Base-by-base conservation (phyloP, 208 protist species). In the Crithidia bombi region DNA sequence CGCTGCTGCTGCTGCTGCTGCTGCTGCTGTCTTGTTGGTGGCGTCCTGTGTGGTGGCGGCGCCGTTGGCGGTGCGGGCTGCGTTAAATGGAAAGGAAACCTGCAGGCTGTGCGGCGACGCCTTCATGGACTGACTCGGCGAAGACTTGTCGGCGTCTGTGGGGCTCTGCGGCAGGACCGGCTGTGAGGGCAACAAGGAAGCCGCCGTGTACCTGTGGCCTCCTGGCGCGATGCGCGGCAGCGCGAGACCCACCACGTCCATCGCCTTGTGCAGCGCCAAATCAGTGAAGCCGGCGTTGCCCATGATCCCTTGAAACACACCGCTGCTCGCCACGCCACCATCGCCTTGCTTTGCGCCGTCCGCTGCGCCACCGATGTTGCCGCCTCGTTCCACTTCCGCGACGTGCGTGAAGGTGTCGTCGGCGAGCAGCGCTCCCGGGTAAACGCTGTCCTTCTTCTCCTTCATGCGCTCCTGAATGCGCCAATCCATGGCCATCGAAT, bases 401-500 rank as follows among this genome's bases (percentile, higher is more conserved):
- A 79, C 38, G 71, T 85, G 78, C 19, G 43, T 65, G 56, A 79
- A 86, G 50, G 81, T 82, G 38, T 86, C 77, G 57, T 85, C 82
- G 9, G 79, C 73, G 12, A 83, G 44, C 21, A 65, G 55, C 47
- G 62, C 64, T 30, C 54, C 43, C 23, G 25, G 46, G 47, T 46
- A 11, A 25, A 47, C 12, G 30, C 19, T 28, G 39, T 36, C 36
- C 19, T 35, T 71, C 12, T 26, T 10, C 0, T 26, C 43, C 43
- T 41, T 49, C 56, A 72, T 58, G 10, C 57, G 69, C 41, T 65
- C 64, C 28, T 64, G 63, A 19, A 61, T 63, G 43, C 51, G 64
- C 64, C 71, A 51, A 33, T 71, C 57, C 49, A 36, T 44, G 25
- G 33, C 5, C 47, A 26, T 23, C 0, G 55, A 41, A 30, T 61